Base-by-base conservation (phyloP, 805 yeast genomes). In the Candida coleopterorum region DNA sequence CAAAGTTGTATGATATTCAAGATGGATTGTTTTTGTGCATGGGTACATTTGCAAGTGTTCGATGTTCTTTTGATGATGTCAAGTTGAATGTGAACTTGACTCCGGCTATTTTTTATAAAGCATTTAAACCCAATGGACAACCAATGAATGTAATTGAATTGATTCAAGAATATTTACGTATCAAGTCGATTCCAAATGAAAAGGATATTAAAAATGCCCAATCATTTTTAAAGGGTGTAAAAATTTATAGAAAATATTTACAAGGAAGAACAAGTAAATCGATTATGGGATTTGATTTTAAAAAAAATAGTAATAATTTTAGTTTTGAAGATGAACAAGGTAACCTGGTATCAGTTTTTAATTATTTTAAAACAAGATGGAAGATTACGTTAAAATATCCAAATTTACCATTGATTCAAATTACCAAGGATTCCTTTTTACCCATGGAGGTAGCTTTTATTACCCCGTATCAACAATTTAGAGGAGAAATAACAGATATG, bases 381-480 rank as follows among this genome's bases (percentile, higher is more conserved):
- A 28, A 28, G 8, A 33, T 38, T 25, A 33, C n/a, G 14, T 30
- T 38, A 10, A 28, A 28, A 21, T 25, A 14, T 21, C 32, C 34
- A 11, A 32, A 27, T 9, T 24, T 38, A 8, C 41, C 41, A 15
- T 34, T 38, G 14, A 8, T 38, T 11, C 18, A 32, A 20, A 29
- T 38, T 25, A 38, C 38, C 12, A 18, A 12, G 18, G 38, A 34
- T 30, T 29, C 35, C 3, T 38, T 27, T 20, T 34, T 34, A 9
- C 41, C 41, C 4, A 29, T 38, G 38, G 41, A 38, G 25, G 25
- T 34, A 6, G 38, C 34, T n/a, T 18, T 29, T 12, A 38, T 38
- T 29, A 27, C 34, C n/a, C 41, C 41, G 3, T 32, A 29, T 29
- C 38, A 38, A 34, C 36, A 34, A 27, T 38, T 22, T 31, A 29